These are phyloP conservation scores for Geotrichum fermentans DNA, from an alignment of 1,139 yeast species.

Conservation along the genomic window DNA sequence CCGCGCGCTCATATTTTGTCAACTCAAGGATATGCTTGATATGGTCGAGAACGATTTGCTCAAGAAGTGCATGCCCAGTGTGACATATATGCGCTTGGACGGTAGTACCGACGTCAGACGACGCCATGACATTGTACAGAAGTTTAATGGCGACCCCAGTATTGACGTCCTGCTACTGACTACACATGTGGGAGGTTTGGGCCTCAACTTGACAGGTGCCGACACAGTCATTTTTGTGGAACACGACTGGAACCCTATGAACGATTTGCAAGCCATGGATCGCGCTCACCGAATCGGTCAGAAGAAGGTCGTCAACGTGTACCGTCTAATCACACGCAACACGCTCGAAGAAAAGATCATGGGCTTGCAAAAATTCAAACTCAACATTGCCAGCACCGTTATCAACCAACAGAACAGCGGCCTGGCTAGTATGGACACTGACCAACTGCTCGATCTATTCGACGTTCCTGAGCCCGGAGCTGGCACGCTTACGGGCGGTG, in stretches of 20 bases:
- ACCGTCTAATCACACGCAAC: conserved; percentile 83
- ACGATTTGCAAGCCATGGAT: conserved; percentile 98
- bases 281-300: conserved; percentile 98
- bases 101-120: conserved; percentile 92
- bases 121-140: conserved; percentile 84
- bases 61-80: conserved; percentile 79
- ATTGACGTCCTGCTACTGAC: conserved; percentile 88
- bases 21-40: conserved; percentile 94
- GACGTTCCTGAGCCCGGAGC: conserved; percentile 56
- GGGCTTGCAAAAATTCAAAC: conserved; percentile 96
- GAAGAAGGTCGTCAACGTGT: conserved; percentile 93
- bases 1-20: conserved; percentile 92
- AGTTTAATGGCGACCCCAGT: conserved; percentile 94
- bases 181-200: conserved; percentile 97
- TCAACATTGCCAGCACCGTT: conserved; percentile 93
- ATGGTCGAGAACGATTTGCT: conserved; percentile 89
- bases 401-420: conserved; percentile 97
- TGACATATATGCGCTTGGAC: conserved; percentile 90
- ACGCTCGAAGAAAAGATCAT: conserved; percentile 95
- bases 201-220: conserved; percentile 95
- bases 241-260: conserved; percentile 99
- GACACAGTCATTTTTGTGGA: conserved; percentile 98
- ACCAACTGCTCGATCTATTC: conserved; percentile 85
- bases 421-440: conserved; percentile 91
- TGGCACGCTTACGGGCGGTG: conserved; percentile 42